Evolutionary conservation across 2,329 filamentous ascomycete species (phyloP).

Genomic region (Dactylella cylindrospora): DNA sequence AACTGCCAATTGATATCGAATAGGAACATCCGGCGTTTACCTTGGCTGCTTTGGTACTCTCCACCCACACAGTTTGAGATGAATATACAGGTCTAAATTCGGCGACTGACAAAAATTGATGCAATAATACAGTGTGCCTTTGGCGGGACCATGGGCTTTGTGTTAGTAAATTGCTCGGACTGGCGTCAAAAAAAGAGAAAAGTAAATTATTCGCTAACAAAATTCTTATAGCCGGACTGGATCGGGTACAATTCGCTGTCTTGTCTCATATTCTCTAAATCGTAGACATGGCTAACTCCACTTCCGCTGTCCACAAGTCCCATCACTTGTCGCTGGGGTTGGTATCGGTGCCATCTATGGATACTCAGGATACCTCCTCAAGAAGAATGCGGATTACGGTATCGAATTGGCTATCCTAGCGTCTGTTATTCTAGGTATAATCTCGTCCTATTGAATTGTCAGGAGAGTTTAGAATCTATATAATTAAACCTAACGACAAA

Average conservation of each 20-base stretch:
- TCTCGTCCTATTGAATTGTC: too few relatives aligned
- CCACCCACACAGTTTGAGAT: too few relatives aligned
- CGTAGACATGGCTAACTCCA: neutral
- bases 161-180: conserved; percentile 22
- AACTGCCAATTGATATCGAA: neutral
- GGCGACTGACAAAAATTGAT: neutral
- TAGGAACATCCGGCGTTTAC: conserved; percentile 44
- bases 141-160: conserved; percentile 84
- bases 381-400: conserved; percentile 74
- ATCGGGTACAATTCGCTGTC: conserved; percentile 59
- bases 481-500: neutral
- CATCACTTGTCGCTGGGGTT: conserved; percentile 80
- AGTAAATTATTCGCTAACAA: neutral
- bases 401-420: conserved; percentile 86
- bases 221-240: conserved; percentile 69
- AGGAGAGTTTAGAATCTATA: neutral
- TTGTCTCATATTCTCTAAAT: neutral
- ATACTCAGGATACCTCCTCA: conserved; percentile 77
- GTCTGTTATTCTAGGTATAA: conserved; percentile 73
- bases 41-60: conserved; percentile 33
- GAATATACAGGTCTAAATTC: too few relatives aligned
- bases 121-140: conserved; percentile 63
- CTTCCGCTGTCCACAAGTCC: conserved; percentile 51
- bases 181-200: neutral
- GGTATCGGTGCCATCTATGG: conserved; percentile 78